A percentile compares a stretch with the other conserved stretches of the same genome.
phyloP scores from a whole-genome alignment of 2,329 filamentous ascomycete species.

The Ascochyta clinopodiicola region DNA sequence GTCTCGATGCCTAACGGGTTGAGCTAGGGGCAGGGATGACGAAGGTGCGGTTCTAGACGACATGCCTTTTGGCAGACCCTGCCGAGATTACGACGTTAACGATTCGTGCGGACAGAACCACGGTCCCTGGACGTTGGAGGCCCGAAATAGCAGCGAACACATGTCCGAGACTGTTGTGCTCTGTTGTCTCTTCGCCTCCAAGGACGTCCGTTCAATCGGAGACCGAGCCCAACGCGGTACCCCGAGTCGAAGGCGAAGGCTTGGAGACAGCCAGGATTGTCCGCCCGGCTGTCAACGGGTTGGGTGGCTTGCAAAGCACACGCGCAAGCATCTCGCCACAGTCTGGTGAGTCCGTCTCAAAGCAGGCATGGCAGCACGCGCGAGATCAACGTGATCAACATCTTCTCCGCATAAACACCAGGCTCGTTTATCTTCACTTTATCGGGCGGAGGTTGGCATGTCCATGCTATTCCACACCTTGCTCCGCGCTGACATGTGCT shows the following conservation, averaged over 20 bases:
- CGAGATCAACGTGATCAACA: constrained; percentile 27
- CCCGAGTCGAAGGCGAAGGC: constrained; percentile 8
- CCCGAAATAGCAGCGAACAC: constrained; percentile 19
- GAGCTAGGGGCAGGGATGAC: constrained; percentile 32
- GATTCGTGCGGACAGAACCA: constrained; percentile 17
- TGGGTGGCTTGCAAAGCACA: constrained; percentile 23
- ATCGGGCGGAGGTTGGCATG: constrained; percentile 3
- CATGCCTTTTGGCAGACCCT: constrained; percentile 18
- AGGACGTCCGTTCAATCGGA: constrained; percentile 13
- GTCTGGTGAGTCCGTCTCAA: constrained; percentile 17
- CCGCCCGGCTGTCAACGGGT: constrained; percentile 4
- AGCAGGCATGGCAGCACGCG: constrained; percentile 5
- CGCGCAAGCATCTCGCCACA: constrained; percentile 37
- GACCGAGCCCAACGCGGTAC: constrained; percentile 9
- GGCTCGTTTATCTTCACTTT: constrained; percentile 5
- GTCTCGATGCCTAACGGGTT: constrained; percentile 33
- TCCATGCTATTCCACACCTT: constrained; percentile 5
- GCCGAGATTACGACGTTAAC: constrained; percentile 15
- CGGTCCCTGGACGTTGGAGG: constrained; percentile 10
- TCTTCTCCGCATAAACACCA: constrained; percentile 16
- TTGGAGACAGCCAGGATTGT: constrained; percentile 6
- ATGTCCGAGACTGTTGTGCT: constrained; percentile 11
- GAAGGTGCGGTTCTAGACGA: constrained; percentile 23
- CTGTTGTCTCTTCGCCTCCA: constrained; percentile 11
- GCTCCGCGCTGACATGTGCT: constrained; percentile 8